A percentile compares a stretch with the other conserved stretches of the same genome.
These are phyloP conservation scores for Aspergillus brasiliensis DNA, from an alignment of 2,329 filamentous ascomycete species.

Conservation along the genomic window DNA sequence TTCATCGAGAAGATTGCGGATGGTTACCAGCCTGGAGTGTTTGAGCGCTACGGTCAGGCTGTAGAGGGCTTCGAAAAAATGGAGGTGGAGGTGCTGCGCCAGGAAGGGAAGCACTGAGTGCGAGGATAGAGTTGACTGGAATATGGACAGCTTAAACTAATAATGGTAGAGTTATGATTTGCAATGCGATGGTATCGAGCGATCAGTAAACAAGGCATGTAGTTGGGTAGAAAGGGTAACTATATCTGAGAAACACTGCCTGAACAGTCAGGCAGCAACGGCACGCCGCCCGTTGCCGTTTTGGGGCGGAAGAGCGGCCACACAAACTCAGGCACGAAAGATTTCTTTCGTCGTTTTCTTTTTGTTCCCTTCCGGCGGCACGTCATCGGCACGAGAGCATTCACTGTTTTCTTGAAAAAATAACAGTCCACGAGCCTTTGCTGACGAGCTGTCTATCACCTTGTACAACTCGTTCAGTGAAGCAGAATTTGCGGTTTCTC, in stretches of 20 bases:
- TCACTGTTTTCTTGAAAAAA: not conserved
- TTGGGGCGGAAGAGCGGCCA: slow-evolving; percentile 7
- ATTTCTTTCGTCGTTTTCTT: not conserved
- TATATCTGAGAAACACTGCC: not conserved
- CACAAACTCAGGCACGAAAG: slow-evolving; percentile 9
- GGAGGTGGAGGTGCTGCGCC: slow-evolving; percentile 66
- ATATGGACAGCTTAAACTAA: not conserved
- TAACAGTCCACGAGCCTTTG: not conserved
- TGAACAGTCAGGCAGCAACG: not conserved
- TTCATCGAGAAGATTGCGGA: slow-evolving; percentile 81
- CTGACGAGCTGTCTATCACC: not conserved
- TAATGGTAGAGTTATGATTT: not conserved
- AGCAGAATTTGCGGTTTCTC: not conserved
- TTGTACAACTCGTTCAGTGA: not conserved
- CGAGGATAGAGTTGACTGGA: not conserved
- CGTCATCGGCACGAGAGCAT: not conserved
- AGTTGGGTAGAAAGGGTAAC: not conserved
- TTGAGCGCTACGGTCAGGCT: slow-evolving; percentile 75
- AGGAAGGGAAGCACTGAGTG: slow-evolving; percentile 22
- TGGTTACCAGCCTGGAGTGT: slow-evolving; percentile 75
- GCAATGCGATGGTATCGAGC: not conserved
- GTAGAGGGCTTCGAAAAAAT: slow-evolving; percentile 75
- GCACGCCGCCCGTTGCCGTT: slow-evolving; percentile 9
- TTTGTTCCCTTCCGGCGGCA: not conserved
- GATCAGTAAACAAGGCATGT: not conserved